phyloP scores from a whole-genome alignment of 1,284 basidiomycete genomes.

The Xerocomus minutiporus region DNA sequence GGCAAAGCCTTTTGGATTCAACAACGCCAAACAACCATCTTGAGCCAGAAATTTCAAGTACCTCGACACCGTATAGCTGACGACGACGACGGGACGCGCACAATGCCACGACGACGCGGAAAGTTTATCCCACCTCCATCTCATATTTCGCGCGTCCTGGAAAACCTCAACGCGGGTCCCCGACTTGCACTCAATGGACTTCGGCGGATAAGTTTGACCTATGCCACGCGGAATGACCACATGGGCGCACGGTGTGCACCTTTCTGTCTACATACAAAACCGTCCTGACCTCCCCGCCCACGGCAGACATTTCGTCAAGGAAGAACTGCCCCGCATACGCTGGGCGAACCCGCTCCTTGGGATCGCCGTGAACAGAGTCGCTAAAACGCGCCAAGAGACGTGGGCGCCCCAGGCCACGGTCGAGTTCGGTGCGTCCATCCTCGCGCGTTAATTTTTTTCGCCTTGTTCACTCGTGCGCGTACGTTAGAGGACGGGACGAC shows the following conservation, averaged over 20 bases:
- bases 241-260: constrained; percentile 58
- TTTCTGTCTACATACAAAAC: background rate
- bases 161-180: constrained; percentile 50
- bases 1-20: constrained; percentile 13
- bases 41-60: background rate
- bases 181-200: constrained; percentile 51
- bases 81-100: background rate
- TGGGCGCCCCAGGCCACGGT: constrained; percentile 59
- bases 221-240: constrained; percentile 64
- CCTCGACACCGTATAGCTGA: too few species aligned
- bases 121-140: constrained; percentile 50
- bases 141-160: constrained; percentile 51
- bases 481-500: constrained; percentile 50
- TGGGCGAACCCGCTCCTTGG: constrained; percentile 63
- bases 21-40: constrained; percentile 25
- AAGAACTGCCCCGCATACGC: constrained; percentile 68
- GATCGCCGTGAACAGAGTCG: constrained; percentile 51
- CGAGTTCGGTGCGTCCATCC: constrained; percentile 51
- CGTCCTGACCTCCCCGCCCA: background rate
- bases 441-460: background rate
- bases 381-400: constrained; percentile 47
- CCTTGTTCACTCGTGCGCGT: background rate
- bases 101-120: constrained; percentile 36
- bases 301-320: constrained; percentile 67
- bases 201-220: constrained; percentile 50